Evolutionary conservation across 306 rosid genomes (phyloP).

Genomic region (Purshia tridentata): DNA sequence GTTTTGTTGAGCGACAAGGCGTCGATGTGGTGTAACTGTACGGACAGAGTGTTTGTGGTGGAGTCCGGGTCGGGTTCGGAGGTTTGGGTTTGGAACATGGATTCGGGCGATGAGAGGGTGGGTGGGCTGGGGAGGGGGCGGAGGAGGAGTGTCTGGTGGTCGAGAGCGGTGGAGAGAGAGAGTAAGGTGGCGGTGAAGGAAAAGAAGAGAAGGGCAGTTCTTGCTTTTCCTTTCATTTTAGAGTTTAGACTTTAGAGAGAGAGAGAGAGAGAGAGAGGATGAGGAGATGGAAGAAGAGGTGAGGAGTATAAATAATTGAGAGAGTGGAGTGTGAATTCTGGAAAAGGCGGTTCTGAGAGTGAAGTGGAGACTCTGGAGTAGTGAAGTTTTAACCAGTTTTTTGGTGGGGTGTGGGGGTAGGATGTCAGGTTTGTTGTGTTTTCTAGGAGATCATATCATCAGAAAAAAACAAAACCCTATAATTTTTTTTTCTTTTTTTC

Average conservation of each 20-base stretch:
- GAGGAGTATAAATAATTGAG: background rate
- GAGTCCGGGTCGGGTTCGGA: slow-evolving; percentile 26
- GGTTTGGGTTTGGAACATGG: slow-evolving; percentile 17
- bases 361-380: background rate
- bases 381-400: slow-evolving; percentile 1
- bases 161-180: slow-evolving; percentile 35
- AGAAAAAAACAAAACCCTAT: too few relatives aligned
- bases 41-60: slow-evolving; percentile 20
- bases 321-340: background rate
- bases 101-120: slow-evolving; percentile 48
- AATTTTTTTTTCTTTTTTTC: too few relatives aligned
- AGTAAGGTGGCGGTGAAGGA: slow-evolving; percentile 27
- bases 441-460: background rate
- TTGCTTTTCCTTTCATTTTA: slow-evolving; percentile 42
- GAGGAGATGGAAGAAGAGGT: slow-evolving; percentile 15
- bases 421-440: background rate
- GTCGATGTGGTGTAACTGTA: slow-evolving; percentile 70
- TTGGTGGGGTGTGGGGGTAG: slow-evolving; percentile 15
- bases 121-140: slow-evolving; percentile 48
- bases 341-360: slow-evolving; percentile 16
- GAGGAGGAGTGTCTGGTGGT: slow-evolving; percentile 37
- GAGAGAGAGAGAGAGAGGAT: background rate
- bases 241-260: background rate
- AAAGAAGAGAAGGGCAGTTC: slow-evolving; percentile 19
- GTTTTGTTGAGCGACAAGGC: slow-evolving; percentile 47